Conservation (phyloP, 1,284 basidiomycete genomes). For the Heterobasidion parviporum region DNA sequence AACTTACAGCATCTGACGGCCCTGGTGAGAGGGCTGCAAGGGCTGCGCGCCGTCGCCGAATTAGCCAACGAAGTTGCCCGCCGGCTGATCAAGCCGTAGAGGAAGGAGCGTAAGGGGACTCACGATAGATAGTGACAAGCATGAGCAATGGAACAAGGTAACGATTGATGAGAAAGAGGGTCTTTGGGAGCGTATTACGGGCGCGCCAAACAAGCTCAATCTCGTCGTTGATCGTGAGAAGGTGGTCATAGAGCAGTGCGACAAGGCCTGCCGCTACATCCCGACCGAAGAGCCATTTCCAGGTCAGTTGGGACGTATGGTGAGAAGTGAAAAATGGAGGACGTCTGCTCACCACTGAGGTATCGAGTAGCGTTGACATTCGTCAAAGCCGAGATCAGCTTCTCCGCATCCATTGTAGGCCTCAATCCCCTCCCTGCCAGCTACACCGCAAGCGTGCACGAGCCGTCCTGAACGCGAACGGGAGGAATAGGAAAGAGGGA, state of each 20-base stretch:
- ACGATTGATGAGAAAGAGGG: background rate
- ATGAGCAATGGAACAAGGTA: background rate
- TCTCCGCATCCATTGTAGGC: no score
- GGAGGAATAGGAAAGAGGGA: no score
- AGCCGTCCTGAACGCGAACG: no score
- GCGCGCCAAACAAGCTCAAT: background rate
- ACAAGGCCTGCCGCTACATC: background rate
- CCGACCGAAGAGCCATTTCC: background rate
- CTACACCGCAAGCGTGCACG: no score
- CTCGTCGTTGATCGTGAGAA: background rate
- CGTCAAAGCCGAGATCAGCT: no score
- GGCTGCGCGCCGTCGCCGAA: no score
- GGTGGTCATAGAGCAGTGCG: background rate
- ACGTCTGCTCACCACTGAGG: background rate
- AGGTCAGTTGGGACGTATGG: background rate
- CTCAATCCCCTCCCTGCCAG: no score
- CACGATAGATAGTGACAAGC: background rate
- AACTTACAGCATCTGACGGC: no score
- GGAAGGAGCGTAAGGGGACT: background rate
- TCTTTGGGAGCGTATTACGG: background rate
- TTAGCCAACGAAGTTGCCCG: no score
- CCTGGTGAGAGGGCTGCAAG: no score
- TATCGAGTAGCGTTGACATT: background rate
- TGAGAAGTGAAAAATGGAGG: background rate
- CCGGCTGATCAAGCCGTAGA: no score